Evolutionary conservation across 129 eudicot species (phyloP).

Genomic region (Pittosporum tobira): DNA sequence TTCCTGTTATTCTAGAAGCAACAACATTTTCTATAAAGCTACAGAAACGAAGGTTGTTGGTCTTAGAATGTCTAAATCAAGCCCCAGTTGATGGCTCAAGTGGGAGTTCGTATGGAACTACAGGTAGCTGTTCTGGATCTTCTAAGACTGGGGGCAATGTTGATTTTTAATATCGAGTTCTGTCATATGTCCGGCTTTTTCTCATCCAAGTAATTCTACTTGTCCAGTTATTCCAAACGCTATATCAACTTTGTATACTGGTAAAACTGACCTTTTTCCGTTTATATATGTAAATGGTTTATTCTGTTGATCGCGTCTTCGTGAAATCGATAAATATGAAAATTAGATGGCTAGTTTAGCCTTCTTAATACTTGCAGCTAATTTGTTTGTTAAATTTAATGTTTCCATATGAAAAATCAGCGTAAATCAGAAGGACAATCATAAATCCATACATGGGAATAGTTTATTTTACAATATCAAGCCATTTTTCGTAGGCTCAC

Average conservation of each 20-base stretch:
- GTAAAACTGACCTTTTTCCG: background rate
- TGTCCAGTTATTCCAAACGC: background rate
- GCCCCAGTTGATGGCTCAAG: slow-evolving; percentile 95
- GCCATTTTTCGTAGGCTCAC: no score
- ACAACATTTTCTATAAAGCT: slow-evolving; percentile 87
- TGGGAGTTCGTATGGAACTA: slow-evolving; percentile 75
- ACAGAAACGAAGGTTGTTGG: slow-evolving; percentile 60
- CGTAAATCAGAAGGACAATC: no score
- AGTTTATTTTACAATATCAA: no score
- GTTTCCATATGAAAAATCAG: no score
- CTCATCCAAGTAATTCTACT: background rate
- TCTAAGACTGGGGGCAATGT: slow-evolving; percentile 57
- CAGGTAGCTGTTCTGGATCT: slow-evolving; percentile 74
- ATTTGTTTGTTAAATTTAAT: no score
- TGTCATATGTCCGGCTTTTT: background rate
- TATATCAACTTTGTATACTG: no score
- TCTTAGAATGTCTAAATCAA: slow-evolving; percentile 83
- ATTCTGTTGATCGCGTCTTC: background rate
- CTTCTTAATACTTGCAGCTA: background rate
- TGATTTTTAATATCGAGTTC: slow-evolving; percentile 46
- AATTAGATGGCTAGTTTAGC: background rate
- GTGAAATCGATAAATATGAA: background rate
- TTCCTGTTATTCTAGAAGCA: slow-evolving; percentile 77
- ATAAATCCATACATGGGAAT: no score
- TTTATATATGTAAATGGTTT: background rate